Evolutionary conservation across 2,329 filamentous ascomycete species (phyloP).

Genomic region (Fusarium tricinctum): DNA sequence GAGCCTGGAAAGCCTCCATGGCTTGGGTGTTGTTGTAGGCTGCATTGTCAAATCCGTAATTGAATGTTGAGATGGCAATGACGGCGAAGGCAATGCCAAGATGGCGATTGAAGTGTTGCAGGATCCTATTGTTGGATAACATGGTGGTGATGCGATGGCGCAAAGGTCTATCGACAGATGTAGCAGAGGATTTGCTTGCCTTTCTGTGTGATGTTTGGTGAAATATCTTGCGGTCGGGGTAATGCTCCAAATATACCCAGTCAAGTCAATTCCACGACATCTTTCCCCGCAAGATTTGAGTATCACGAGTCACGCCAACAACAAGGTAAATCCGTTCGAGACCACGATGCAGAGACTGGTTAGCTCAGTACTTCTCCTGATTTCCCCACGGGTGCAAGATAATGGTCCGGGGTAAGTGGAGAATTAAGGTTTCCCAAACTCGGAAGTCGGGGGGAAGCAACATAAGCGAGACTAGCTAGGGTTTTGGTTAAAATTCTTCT

Average conservation of each 20-base stretch:
- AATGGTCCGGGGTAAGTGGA: slow-evolving; percentile 23
- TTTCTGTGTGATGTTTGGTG: background rate
- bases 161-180: background rate
- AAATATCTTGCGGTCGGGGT: background rate
- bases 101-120: slow-evolving; percentile 39
- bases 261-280: background rate
- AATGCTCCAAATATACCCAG: slow-evolving; percentile 4
- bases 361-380: slow-evolving; percentile 8
- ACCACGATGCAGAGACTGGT: slow-evolving; percentile 5
- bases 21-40: slow-evolving; percentile 55
- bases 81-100: slow-evolving; percentile 26
- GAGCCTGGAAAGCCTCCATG: slow-evolving; percentile 54
- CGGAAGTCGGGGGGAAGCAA: slow-evolving; percentile 29
- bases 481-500: background rate
- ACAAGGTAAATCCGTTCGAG: slow-evolving; percentile 1
- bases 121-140: slow-evolving; percentile 28
- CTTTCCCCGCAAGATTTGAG: background rate
- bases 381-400: slow-evolving; percentile 13
- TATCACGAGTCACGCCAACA: background rate
- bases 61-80: slow-evolving; percentile 56
- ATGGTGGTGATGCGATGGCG: background rate
- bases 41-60: slow-evolving; percentile 59
- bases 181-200: background rate
- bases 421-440: background rate
- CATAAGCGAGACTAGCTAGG: no score